phyloP scores from a whole-genome alignment of 352 stramenopile species.

The Phytopythium litorale region DNA sequence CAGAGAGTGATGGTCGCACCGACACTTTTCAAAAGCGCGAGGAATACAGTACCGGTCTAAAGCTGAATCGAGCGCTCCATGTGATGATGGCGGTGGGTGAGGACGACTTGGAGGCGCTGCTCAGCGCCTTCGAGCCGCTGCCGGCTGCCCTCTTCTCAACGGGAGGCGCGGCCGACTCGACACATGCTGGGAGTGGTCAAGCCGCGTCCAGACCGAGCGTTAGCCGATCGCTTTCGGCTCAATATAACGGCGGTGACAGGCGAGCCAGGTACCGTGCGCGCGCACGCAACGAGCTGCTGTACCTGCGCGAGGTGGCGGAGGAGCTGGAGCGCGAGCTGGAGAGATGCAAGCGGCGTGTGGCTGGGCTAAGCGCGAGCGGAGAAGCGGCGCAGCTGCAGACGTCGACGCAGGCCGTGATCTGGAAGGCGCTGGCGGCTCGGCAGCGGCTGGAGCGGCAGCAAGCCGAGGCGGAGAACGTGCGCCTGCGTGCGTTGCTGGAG shows the following conservation, averaged over 20 bases:
- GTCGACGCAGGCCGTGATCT: background rate
- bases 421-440: background rate
- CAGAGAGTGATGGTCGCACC: background rate
- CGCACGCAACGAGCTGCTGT: constrained; percentile 2
- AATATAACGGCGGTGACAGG: background rate
- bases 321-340: constrained; percentile 4
- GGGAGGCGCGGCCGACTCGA: background rate
- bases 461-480: constrained; percentile 4
- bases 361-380: background rate
- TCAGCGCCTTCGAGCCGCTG: background rate
- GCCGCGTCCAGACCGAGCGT: no score
- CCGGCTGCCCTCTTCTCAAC: background rate
- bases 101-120: background rate
- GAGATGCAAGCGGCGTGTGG: background rate
- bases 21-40: background rate
- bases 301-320: constrained; percentile 3
- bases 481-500: background rate
- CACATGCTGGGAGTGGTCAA: no score
- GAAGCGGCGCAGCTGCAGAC: background rate
- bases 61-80: no score
- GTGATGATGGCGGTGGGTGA: no score
- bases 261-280: constrained; percentile 3
- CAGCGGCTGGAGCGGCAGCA: background rate
- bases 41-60: no score
- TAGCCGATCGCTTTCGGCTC: background rate